Base-by-base conservation (phyloP, 306 rosid genomes). In the Ormosia emarginata region DNA sequence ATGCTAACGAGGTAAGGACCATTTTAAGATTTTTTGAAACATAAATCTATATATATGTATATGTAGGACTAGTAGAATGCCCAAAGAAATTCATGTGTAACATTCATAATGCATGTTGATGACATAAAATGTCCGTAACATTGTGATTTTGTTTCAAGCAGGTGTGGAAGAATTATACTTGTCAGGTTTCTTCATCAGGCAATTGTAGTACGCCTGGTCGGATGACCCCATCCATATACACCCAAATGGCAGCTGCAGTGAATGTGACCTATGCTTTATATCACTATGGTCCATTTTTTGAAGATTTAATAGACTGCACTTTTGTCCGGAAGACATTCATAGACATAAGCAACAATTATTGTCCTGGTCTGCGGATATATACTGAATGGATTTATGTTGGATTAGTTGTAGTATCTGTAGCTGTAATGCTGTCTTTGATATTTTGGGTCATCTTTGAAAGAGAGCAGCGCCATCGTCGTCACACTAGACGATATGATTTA, bases 101-200 rank as follows among this genome's bases (percentile, higher is more conserved):
- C 78, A 11, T 56, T 9, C 3, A 44, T 41, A 52, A 8, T 46
- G 14, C 43, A 18, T 53, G 57, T 53, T 41, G 34, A 13, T 44
- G 3, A 7, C 18, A 65, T 15, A 55, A 41, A 32, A 6, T 32
- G 32, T 9, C 8, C 43, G 46, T 63, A 18, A 70, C 4, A 47
- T 40, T 12, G 15, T 7, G 7, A 61, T 55, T 24, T 41, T 40
- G 18, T 78, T 47, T 61, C 62, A 12, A 62, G 75, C 91, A 93
- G 98, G 97, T 79, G n/a, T 95, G 97, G 93, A 78, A 73, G 83
- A 87, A 69, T n/a, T 88, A 86, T 71, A 80, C 33, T 3, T 95
- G 98, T 74, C 3, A 83, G 62, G 90, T 88, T 15, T 86, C 90
- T 6, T 12, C 65, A 5, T 40, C 79, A 0, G 85, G 81, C 7